Percentiles rank a stretch among this genome's conserved stretches.
phyloP scores from a whole-genome alignment of 768 basidiomycete genomes.

The Suillus luteus region DNA sequence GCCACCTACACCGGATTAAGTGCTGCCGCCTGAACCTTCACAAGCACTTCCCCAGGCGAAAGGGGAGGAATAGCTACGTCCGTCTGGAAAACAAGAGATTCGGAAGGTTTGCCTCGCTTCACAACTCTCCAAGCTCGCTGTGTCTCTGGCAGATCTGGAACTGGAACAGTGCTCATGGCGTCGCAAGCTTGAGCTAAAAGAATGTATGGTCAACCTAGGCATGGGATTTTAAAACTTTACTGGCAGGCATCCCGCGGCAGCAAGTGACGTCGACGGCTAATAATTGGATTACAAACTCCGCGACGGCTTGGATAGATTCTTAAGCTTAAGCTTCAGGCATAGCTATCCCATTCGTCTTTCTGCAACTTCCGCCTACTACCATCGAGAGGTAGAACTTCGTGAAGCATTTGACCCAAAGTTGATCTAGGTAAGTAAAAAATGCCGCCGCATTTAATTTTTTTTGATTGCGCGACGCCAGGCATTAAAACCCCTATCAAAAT shows the following conservation, averaged over 20 bases:
- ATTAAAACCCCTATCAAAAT: constrained; percentile 1
- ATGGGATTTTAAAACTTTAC: too few species aligned
- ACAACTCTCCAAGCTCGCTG: constrained; percentile 36
- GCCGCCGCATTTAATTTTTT: background rate
- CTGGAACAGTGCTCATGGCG: background rate
- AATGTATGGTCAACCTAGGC: background rate
- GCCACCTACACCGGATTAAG: constrained; percentile 65
- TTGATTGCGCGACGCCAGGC: background rate
- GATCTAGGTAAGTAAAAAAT: background rate
- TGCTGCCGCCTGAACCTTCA: constrained; percentile 55
- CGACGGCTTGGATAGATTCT: background rate
- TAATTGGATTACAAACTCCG: constrained; percentile 1
- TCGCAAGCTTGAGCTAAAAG: background rate
- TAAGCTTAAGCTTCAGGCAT: background rate
- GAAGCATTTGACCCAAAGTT: background rate
- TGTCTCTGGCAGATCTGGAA: constrained; percentile 18
- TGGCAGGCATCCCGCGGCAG: background rate
- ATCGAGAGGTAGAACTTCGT: background rate
- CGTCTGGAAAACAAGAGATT: constrained; percentile 30
- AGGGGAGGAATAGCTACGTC: constrained; percentile 38
- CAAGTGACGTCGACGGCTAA: background rate
- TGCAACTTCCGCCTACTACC: background rate
- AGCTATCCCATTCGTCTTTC: background rate
- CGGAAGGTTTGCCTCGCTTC: constrained; percentile 30
- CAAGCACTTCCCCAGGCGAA: constrained; percentile 45